Evolutionary conservation across 352 stramenopile species (phyloP).

Genomic region (Phytophthora brassicae): DNA sequence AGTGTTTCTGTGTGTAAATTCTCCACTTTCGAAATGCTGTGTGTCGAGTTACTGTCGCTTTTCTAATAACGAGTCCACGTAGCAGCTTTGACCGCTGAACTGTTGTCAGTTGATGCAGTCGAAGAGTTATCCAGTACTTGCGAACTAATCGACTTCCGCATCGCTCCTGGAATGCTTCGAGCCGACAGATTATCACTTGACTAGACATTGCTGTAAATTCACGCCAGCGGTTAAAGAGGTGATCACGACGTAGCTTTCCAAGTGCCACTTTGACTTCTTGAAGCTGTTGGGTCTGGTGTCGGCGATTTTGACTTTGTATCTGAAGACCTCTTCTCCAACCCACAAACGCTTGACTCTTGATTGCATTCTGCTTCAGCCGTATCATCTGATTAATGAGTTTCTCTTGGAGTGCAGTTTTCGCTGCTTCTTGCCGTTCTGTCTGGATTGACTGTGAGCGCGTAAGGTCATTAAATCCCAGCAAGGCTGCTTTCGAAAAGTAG

Average conservation of each 20-base stretch:
- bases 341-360: conserved; percentile 44
- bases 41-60: neutral
- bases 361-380: conserved; percentile 39
- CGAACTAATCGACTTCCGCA: conserved; percentile 12
- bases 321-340: conserved; percentile 56
- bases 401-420: conserved; percentile 46
- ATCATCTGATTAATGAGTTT: conserved; percentile 65
- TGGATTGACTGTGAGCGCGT: conserved; percentile 19
- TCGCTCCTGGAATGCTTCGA: conserved; percentile 55
- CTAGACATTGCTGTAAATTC: conserved; percentile 17
- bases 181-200: conserved; percentile 40
- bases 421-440: conserved; percentile 11
- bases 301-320: conserved; percentile 47
- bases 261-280: conserved; percentile 23
- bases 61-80: conserved; percentile 13
- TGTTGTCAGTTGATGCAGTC: neutral
- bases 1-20: conserved; percentile 1
- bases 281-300: conserved; percentile 33
- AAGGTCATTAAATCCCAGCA: conserved; percentile 16
- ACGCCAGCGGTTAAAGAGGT: conserved; percentile 45
- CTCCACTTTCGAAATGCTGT: conserved; percentile 27
- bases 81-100: conserved; percentile 9
- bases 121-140: conserved; percentile 26
- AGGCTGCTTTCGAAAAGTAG: conserved; percentile 21
- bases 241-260: conserved; percentile 31